Percentiles rank a stretch among this genome's conserved stretches.
These are phyloP conservation scores for Mychonastes homosphaera DNA, from an alignment of 139 green algal species.

Conservation along the genomic window DNA sequence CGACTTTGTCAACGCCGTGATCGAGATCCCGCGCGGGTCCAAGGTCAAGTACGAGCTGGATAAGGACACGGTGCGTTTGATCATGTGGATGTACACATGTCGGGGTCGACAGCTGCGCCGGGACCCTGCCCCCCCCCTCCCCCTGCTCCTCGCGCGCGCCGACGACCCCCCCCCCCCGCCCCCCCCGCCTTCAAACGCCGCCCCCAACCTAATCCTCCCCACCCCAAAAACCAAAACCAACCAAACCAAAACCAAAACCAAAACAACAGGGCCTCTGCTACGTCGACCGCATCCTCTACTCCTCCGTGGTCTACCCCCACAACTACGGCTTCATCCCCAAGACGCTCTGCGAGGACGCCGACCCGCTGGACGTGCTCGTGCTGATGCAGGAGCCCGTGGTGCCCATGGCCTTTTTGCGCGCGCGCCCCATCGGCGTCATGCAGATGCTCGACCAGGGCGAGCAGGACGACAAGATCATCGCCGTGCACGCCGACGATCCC, in stretches of 20 bases:
- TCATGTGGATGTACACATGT: slow-evolving; percentile 24
- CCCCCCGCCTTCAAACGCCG: not conserved
- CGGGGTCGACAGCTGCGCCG: no score
- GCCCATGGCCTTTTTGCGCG: slow-evolving; percentile 80
- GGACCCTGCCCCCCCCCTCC: not conserved
- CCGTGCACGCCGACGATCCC: slow-evolving; percentile 82
- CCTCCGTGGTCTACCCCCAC: slow-evolving; percentile 87
- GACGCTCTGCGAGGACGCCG: slow-evolving; percentile 90
- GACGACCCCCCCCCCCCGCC: not conserved
- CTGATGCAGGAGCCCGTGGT: slow-evolving; percentile 85
- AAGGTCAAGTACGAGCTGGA: slow-evolving; percentile 97
- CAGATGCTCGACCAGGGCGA: slow-evolving; percentile 90
- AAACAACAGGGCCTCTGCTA: slow-evolving; percentile 52
- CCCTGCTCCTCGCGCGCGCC: not conserved
- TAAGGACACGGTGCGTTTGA: no score
- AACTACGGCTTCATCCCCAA: slow-evolving; percentile 93
- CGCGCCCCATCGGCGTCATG: slow-evolving; percentile 86
- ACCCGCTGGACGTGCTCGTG: slow-evolving; percentile 87
- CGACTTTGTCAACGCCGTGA: slow-evolving; percentile 64
- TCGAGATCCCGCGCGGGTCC: slow-evolving; percentile 82
- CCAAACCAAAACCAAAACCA: no score
- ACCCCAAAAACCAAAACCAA: not conserved
- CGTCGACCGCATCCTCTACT: slow-evolving; percentile 91
- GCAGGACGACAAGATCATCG: slow-evolving; percentile 70
- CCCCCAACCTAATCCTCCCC: not conserved